Conservation (phyloP, 2,329 filamentous ascomycete species). For the Aspergillus neoniger region DNA sequence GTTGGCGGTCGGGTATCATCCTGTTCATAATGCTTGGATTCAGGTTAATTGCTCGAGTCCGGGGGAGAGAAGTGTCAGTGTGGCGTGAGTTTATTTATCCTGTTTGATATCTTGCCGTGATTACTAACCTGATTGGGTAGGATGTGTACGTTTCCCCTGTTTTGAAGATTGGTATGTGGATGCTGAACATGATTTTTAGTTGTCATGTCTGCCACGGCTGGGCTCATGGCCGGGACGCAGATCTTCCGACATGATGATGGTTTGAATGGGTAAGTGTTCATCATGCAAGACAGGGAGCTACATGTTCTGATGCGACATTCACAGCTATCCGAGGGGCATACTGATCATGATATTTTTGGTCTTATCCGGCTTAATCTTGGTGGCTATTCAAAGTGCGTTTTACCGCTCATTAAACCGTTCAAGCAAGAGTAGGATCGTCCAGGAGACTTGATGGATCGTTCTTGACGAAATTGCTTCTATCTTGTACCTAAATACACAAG, state of each 20-base stretch:
- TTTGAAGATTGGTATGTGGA: not conserved
- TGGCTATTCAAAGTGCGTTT: constrained; percentile 35
- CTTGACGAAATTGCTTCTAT: too few species aligned
- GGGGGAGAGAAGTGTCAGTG: constrained; percentile 51
- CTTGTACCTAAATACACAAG: too few species aligned
- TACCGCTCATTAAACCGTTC: not conserved
- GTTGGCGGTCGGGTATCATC: constrained; percentile 57
- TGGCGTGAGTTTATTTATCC: constrained; percentile 43
- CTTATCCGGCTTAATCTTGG: constrained; percentile 43
- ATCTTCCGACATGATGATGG: constrained; percentile 51
- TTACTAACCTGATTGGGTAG: constrained; percentile 31
- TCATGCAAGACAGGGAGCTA: not conserved
- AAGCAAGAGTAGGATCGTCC: not conserved
- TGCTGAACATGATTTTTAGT: constrained; percentile 10
- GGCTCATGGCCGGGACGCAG: constrained; percentile 55
- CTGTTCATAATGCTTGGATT: constrained; percentile 56
- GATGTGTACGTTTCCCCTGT: constrained; percentile 26
- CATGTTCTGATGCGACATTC: not conserved
- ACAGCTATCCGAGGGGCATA: constrained; percentile 49
- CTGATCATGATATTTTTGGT: constrained; percentile 52
- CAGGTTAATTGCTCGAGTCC: constrained; percentile 54
- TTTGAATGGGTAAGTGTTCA: constrained; percentile 34
- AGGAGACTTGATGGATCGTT: not conserved
- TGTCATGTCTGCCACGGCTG: constrained; percentile 55
- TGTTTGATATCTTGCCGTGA: not conserved